Conservation (phyloP, 352 stramenopile genomes). For the Stephanocyclus meneghinianus region DNA sequence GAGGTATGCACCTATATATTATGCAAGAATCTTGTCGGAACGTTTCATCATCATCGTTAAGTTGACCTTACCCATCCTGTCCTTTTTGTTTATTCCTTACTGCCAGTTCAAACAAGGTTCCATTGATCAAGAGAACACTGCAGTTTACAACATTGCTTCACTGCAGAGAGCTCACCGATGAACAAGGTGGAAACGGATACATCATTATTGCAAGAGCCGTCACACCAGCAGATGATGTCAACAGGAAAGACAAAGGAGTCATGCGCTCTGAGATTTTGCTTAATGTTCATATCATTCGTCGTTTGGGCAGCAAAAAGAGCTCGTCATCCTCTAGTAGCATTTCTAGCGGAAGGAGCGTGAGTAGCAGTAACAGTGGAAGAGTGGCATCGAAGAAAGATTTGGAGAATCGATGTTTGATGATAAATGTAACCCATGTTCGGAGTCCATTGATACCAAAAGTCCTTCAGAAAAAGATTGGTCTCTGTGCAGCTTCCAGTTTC, state of each 20-base stretch:
- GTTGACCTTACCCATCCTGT: too few relatives aligned
- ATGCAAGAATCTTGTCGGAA: neutral
- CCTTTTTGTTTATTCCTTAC: too few relatives aligned
- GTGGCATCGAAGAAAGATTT: slow-evolving; percentile 45
- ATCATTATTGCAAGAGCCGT: slow-evolving; percentile 75
- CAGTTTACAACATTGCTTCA: slow-evolving; percentile 73
- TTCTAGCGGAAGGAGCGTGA: slow-evolving; percentile 25
- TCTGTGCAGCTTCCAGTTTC: slow-evolving; percentile 66
- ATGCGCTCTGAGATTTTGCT: slow-evolving; percentile 75
- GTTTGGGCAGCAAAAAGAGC: slow-evolving; percentile 14
- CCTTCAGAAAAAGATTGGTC: slow-evolving; percentile 68
- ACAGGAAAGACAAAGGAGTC: slow-evolving; percentile 20
- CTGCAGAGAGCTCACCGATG: slow-evolving; percentile 60
- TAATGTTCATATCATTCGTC: slow-evolving; percentile 72
- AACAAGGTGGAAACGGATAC: slow-evolving; percentile 68
- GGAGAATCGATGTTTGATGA: slow-evolving; percentile 67
- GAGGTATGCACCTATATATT: neutral
- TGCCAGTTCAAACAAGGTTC: slow-evolving; percentile 55
- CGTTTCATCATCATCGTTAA: neutral
- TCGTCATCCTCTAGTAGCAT: neutral
- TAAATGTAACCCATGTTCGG: slow-evolving; percentile 75
- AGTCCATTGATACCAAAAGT: slow-evolving; percentile 73
- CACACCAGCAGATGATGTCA: slow-evolving; percentile 51
- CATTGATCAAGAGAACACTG: slow-evolving; percentile 64
- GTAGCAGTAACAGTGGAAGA: slow-evolving; percentile 32